Base-by-base conservation (phyloP, 2,329 filamentous ascomycete species). In the Tolypocladium sp. region DNA sequence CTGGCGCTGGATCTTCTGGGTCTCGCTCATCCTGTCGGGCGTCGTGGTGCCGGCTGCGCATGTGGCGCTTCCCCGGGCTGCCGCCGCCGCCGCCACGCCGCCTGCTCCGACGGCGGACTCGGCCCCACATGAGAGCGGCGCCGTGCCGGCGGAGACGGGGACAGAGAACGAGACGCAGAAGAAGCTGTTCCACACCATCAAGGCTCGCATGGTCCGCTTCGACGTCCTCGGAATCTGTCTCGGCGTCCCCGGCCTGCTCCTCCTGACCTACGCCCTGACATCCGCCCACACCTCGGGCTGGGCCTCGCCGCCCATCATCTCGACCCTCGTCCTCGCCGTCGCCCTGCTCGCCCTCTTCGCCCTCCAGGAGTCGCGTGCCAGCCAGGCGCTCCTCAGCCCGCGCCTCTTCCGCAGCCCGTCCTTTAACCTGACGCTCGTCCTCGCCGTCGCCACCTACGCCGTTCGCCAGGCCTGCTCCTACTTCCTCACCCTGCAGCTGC, bases 1-100 rank as follows among this genome's bases (percentile, higher is more conserved):
- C 15, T 56, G 55, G 55, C 38, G 55, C 20, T 56, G 55, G 55
- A 56, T 56, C 27, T 56, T 56, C 30, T 56, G 55, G 55, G 35
- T 46, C 25, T 56, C 55, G 8, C 55, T 56, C 9, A 46, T 56
- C 20, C 41, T 56, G 10, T 56, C 55, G 10, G 41, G 7, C 30
- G 13, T 46, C 5, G 55, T 56, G 9, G 33, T 56, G 12, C 55
- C 55, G 6, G 55, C 55, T 4, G 55, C 55, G 12, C 55, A 56
- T 8, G 20, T 56, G 7, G 41, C 49, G 3, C 55, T 56, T 4
- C 55, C 55, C 2, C 30, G 41, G 15, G 13, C 55, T 9, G 25
- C 20, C 17, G 55, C 22, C 3, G 41, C 22, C 42, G 25, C 25
- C 13, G 22, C 25, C 44, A 13, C 42, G 22, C 25, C 44, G 25